phyloP scores from a whole-genome alignment of 1,139 yeast genomes.

The Maudiozyma humilis region DNA sequence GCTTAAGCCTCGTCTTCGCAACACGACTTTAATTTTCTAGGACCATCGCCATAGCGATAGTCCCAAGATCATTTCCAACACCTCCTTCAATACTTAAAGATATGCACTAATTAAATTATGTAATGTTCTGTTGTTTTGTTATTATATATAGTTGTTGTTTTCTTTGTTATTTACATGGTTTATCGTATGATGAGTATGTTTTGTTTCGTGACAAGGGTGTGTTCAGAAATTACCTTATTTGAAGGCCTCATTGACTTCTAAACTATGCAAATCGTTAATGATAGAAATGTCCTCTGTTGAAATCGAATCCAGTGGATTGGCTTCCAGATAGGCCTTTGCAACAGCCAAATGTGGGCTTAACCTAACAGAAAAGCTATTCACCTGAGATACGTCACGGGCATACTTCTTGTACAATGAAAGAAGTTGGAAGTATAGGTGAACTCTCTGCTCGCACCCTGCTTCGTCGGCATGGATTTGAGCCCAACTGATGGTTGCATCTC shows the following conservation, averaged over 20 bases:
- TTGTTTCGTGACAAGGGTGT: background rate
- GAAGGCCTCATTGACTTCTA: conserved; percentile 6
- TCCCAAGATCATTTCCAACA: background rate
- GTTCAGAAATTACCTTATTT: background rate
- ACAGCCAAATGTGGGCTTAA: conserved; percentile 32
- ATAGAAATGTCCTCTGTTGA: conserved; percentile 8
- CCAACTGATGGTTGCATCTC: conserved; percentile 63
- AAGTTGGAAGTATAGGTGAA: conserved; percentile 47
- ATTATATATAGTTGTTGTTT: background rate
- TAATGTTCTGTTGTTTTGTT: background rate
- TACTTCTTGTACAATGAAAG: conserved; percentile 42
- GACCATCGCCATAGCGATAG: background rate
- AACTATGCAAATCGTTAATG: conserved; percentile 30
- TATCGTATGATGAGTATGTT: background rate
- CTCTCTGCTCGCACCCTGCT: conserved; percentile 34
- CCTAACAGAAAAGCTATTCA: conserved; percentile 32
- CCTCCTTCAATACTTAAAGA: no score
- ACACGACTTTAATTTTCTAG: no score
- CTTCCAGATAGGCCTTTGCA: conserved; percentile 28
- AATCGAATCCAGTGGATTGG: background rate
- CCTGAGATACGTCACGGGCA: conserved; percentile 38
- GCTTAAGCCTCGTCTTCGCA: no score
- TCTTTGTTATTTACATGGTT: background rate
- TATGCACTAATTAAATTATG: background rate
- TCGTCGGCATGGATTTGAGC: conserved; percentile 9